Percentiles rank a stretch among this genome's conserved stretches.
These are phyloP conservation scores for Flaveria bidentis DNA, from an alignment of 129 eudicot genomes.

Conservation along the genomic window DNA sequence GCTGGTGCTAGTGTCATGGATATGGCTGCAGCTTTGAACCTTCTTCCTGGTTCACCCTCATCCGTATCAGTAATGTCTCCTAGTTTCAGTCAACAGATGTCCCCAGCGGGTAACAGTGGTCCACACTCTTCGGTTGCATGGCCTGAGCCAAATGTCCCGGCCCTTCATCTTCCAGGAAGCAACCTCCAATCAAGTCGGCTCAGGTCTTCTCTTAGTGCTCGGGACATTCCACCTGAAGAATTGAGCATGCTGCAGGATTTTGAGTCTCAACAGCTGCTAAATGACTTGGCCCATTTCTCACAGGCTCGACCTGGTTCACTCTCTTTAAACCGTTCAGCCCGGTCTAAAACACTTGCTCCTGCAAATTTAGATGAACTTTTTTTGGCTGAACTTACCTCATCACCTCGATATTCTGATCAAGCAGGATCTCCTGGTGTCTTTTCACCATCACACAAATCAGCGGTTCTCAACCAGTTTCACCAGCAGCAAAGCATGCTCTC, in stretches of 20 bases:
- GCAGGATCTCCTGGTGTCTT: slow-evolving; percentile 52
- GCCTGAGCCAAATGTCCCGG: slow-evolving; percentile 84
- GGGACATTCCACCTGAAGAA: slow-evolving; percentile 77
- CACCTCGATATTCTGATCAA: slow-evolving; percentile 72
- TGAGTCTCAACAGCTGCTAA: slow-evolving; percentile 58
- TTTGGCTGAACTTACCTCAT: slow-evolving; percentile 63
- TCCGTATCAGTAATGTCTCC: slow-evolving; percentile 52
- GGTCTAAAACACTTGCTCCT: slow-evolving; percentile 67
- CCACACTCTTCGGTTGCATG: slow-evolving; percentile 37
- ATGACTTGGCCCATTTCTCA: slow-evolving; percentile 61
- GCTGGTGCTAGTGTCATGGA: slow-evolving; percentile 70
- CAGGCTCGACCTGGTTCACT: slow-evolving; percentile 57
- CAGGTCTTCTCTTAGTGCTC: slow-evolving; percentile 79
- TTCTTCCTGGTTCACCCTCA: slow-evolving; percentile 77
- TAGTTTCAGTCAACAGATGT: slow-evolving; percentile 51
- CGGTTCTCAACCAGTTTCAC: slow-evolving; percentile 74
- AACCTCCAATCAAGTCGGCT: slow-evolving; percentile 82
- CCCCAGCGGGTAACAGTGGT: slow-evolving; percentile 59
- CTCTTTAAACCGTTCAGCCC: slow-evolving; percentile 51
- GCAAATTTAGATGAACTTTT: slow-evolving; percentile 86
- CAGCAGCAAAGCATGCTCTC: slow-evolving; percentile 88
- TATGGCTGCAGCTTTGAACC: slow-evolving; percentile 81
- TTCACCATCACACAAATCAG: slow-evolving; percentile 81
- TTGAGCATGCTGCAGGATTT: slow-evolving; percentile 57
- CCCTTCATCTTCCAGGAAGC: slow-evolving; percentile 85